Evolutionary conservation across 2,329 filamentous ascomycete species (phyloP).

Genomic region (Cercospora citrullina): DNA sequence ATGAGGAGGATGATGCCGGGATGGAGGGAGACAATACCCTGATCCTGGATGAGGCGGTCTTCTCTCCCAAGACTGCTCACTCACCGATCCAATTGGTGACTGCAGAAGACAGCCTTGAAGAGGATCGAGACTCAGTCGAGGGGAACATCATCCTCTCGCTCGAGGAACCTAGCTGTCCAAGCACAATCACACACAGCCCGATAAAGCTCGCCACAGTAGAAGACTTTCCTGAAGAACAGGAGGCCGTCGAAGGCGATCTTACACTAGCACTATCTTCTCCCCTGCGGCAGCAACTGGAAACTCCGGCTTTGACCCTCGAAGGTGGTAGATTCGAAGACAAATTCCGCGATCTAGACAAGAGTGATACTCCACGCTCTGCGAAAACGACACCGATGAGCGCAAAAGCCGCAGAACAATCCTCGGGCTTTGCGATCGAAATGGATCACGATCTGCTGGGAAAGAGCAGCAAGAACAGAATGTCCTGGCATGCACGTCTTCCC

Average conservation of each 20-base stretch:
- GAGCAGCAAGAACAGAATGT: neutral
- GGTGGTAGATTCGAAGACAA: slow-evolving; percentile 13
- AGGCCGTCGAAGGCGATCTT: slow-evolving; percentile 13
- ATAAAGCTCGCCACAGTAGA: slow-evolving; percentile 11
- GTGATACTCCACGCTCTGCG: slow-evolving; percentile 36
- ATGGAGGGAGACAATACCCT: slow-evolving; percentile 17
- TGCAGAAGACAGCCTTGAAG: slow-evolving; percentile 12
- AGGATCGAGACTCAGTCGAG: slow-evolving; percentile 1
- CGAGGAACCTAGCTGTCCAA: slow-evolving; percentile 11
- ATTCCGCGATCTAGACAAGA: slow-evolving; percentile 10
- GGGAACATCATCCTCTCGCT: slow-evolving; percentile 12
- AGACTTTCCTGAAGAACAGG: slow-evolving; percentile 11
- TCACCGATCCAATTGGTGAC: slow-evolving; percentile 16
- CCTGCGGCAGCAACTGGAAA: neutral
- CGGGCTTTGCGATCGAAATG: neutral
- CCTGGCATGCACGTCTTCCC: neutral
- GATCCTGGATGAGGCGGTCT: neutral
- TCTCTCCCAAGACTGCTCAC: neutral
- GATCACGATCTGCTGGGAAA: neutral
- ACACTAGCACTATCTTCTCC: slow-evolving; percentile 11
- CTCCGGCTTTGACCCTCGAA: slow-evolving; percentile 2
- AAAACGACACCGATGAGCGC: slow-evolving; percentile 26
- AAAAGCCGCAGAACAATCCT: neutral
- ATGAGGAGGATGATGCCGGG: slow-evolving; percentile 9
- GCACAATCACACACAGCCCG: slow-evolving; percentile 7